phyloP scores from a whole-genome alignment of 805 yeast genomes.

The Nadsonia fulvescens region DNA sequence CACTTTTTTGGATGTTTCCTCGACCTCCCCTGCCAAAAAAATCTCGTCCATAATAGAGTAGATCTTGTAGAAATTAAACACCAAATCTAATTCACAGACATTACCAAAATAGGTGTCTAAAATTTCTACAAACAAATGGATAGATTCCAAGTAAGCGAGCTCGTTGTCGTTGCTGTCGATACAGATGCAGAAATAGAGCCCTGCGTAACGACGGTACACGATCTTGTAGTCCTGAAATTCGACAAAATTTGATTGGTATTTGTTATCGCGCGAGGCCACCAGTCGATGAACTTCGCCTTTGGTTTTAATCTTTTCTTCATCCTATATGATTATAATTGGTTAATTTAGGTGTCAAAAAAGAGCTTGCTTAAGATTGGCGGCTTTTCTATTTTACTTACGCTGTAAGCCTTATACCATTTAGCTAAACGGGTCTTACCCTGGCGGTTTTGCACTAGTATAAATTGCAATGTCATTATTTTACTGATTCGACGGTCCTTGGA shows the following conservation, averaged over 20 bases:
- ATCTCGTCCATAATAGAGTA: slow-evolving; percentile 74
- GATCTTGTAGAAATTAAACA: slow-evolving; percentile 76
- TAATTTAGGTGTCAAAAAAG: slow-evolving; percentile 17
- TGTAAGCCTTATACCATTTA: slow-evolving; percentile 46
- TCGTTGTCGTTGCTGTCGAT: slow-evolving; percentile 71
- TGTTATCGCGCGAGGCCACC: slow-evolving; percentile 68
- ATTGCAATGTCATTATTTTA: slow-evolving; percentile 61
- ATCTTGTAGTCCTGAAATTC: slow-evolving; percentile 50
- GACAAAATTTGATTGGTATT: slow-evolving; percentile 65
- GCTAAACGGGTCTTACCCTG: slow-evolving; percentile 86
- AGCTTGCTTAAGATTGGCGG: slow-evolving; percentile 15
- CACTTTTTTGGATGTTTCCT: slow-evolving; percentile 59
- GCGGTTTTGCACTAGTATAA: slow-evolving; percentile 65
- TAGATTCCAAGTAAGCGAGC: slow-evolving; percentile 60
- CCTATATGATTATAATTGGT: slow-evolving; percentile 12
- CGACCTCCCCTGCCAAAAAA: slow-evolving; percentile 78
- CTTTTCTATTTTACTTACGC: slow-evolving; percentile 16
- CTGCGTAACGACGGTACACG: slow-evolving; percentile 82
- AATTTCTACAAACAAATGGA: slow-evolving; percentile 78
- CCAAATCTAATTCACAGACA: slow-evolving; percentile 86
- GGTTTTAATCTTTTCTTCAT: slow-evolving; percentile 27
- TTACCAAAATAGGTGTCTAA: slow-evolving; percentile 72
- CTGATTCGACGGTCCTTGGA: too few relatives aligned
- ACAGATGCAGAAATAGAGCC: slow-evolving; percentile 72
- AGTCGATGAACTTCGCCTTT: slow-evolving; percentile 58